Base-by-base conservation (phyloP, 2,329 filamentous ascomycete species). In the Leptographium galeiforme region DNA sequence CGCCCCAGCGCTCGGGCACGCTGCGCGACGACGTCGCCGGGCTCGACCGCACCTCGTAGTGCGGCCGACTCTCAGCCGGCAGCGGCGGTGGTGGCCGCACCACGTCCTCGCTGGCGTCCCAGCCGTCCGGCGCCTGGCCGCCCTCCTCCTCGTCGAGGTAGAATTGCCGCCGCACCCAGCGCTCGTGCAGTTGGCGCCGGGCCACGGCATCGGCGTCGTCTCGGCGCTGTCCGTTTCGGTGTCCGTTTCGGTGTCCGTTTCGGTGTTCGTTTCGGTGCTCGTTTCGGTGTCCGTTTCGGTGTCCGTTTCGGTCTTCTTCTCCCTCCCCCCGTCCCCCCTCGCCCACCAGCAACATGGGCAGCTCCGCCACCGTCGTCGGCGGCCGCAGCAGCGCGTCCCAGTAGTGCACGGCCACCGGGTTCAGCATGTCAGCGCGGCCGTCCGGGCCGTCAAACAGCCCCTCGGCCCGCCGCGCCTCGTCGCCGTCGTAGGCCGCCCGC, bases 141-240 rank as follows among this genome's bases (percentile, higher is more conserved):
- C 88, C 88, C 65, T 94, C 88, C 69, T 94, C 89, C 66, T 89
- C 85, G 55, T 94, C 88, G 0, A 89, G 77, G 61, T 93, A 94
- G 61, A 93, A 94, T 41, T 84, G 80, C 47, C 88, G 76, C 55
- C 85, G 77, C 61, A 78, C 79, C 87, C 87, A 93, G 50, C 87
- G 76, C 52, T 90, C 80, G 60, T 84, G 75, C 39, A 88, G 71
- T 58, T 74, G 73, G 41, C 68, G 70, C 14, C 77, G 70, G 1
- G 76, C 75, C 8, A 64, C 43, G 43, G 11, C 8, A 5, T 25
- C 25, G 25, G 25, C 25, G 25, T 14, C 39, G 34, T 10, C 34
- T 4, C 34, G 34, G 8, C 41, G 41, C 6, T 55, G 16, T 44
- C 50, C 13, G 19, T 16, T 2, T 39, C 30, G 30, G 41, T 56